Evolutionary conservation across 768 basidiomycete genomes (phyloP).

Genomic region (Multifurca ochricompacta): DNA sequence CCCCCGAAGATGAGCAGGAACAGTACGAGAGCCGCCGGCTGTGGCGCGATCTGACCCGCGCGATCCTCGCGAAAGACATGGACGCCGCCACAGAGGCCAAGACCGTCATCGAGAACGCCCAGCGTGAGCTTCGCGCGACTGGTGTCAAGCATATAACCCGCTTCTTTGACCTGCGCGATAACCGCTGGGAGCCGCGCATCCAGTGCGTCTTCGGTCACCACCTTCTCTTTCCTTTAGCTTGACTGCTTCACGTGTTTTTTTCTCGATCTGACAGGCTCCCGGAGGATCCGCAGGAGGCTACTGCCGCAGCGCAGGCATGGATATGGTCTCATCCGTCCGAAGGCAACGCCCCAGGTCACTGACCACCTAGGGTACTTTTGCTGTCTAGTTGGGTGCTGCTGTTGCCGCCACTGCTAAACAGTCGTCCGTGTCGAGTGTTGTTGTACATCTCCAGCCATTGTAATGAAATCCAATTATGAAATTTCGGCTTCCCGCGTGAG

Average conservation of each 20-base stretch:
- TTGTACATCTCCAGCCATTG: conserved; percentile 4
- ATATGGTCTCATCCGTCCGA: conserved; percentile 44
- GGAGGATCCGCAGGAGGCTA: conserved; percentile 58
- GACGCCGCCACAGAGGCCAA: conserved; percentile 90
- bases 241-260: too few relatives aligned
- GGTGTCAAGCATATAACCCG: conserved; percentile 63
- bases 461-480: conserved; percentile 13
- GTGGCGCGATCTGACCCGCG: conserved; percentile 78
- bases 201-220: conserved; percentile 43
- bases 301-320: conserved; percentile 63
- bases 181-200: conserved; percentile 79
- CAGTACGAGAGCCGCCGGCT: conserved; percentile 72
- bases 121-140: conserved; percentile 69
- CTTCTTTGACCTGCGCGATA: conserved; percentile 73
- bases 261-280: conserved; percentile 47
- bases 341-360: neutral
- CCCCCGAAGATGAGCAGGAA: conserved; percentile 81
- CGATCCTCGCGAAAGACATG: conserved; percentile 87
- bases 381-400: too few relatives aligned
- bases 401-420: too few relatives aligned
- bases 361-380: too few relatives aligned
- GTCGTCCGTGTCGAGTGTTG: neutral
- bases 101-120: conserved; percentile 82
- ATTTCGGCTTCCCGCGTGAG: neutral
- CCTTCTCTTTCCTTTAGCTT: conserved; percentile 3